Base-by-base conservation (phyloP, 768 basidiomycete genomes). In the Termitomyces eurrhizus region DNA sequence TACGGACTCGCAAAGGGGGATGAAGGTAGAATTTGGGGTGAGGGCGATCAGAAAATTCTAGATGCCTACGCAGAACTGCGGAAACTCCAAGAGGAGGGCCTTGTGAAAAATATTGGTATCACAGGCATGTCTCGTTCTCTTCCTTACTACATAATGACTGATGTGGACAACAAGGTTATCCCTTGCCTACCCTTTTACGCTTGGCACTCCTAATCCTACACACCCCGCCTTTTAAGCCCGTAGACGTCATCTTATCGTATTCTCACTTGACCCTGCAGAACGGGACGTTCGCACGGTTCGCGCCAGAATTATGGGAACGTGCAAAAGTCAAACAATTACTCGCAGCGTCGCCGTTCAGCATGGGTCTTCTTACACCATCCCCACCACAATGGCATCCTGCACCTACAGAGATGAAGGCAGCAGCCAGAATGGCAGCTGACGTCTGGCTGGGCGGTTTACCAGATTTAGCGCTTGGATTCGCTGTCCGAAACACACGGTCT, bases 111-210 rank as follows among this genome's bases (percentile, higher is more conserved):
- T 44, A 83, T 95, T 59, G 93, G 94, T 11, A 89, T 95, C 65
- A 86, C 88, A 63, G 92, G 93, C 89, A 67, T 46, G 72, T 68
- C 18, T 36, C 4, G 13, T 24, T 45, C 32, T 51, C 32, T 21
- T 44, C 35, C 3, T 51, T 36, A n/a, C 12, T 21, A 4, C 52
- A 8, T 18, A 14, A 36, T 54, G 26, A 16, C 42, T 58, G 36
- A 58, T 57, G 37, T 33, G 60, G 14, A 21, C 49, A 18, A 18
- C 68, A 56, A 93, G 93, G 90, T 0, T 93, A 86, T 64, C 92
- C 92, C 12, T 78, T 95, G 29, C 87, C 92, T 9, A 88, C 88
- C 0, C 80, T 95, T n/a, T 80, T 95, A 33, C 87, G 93, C n/a
- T 73, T 94, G 18, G 84, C 92, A 9, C 80, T 92, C 37, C 77